phyloP scores from a whole-genome alignment of 768 basidiomycete species.

The Pleurotus eryngii region DNA sequence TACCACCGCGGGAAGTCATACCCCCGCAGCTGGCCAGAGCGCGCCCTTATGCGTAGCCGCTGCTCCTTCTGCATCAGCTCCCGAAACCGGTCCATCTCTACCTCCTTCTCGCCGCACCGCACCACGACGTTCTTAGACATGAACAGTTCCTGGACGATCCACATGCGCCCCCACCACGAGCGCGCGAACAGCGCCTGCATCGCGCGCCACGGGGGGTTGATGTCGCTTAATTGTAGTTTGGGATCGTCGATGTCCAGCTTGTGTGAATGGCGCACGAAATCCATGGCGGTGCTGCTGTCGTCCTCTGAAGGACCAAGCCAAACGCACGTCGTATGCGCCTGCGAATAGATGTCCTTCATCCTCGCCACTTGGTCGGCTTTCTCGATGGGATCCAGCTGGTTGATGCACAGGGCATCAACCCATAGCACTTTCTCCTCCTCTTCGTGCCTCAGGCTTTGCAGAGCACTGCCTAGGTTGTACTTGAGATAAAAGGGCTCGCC shows the following conservation, averaged over 20 bases:
- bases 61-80: neutral
- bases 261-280: neutral
- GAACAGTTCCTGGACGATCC: slow-evolving; percentile 4
- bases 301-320: slow-evolving; percentile 1
- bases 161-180: slow-evolving; percentile 1
- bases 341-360: slow-evolving; percentile 5
- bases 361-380: neutral
- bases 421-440: neutral
- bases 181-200: slow-evolving; percentile 1
- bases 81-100: neutral
- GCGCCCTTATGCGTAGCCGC: neutral
- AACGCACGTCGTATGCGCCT: neutral
- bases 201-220: neutral
- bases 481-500: neutral
- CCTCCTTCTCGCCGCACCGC: neutral
- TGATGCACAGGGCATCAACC: slow-evolving; percentile 1
- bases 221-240: neutral
- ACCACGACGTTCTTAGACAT: neutral
- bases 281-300: neutral
- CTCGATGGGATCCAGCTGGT: neutral
- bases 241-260: neutral
- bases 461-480: neutral
- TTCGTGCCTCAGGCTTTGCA: neutral
- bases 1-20: neutral
- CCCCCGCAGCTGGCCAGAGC: neutral